Percentiles rank a stretch among this genome's conserved stretches.
Conservation (phyloP, 345 rosid species). For the Camelina neglecta region DNA sequence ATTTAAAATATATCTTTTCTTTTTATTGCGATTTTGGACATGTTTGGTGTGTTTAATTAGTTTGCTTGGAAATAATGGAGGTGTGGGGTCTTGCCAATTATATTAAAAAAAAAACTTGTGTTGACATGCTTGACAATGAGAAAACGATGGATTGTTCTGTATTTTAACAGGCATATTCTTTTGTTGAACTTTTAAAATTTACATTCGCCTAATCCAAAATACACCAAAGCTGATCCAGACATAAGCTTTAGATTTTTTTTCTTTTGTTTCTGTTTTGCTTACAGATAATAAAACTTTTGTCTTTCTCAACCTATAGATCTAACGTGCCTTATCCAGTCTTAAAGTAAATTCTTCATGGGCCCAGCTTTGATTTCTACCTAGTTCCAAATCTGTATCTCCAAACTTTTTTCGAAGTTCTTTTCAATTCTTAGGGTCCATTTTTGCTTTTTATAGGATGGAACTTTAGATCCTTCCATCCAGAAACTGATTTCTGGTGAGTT, state of each 20-base stretch:
- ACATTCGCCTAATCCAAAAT: conserved; percentile 28
- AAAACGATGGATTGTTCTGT: conserved; percentile 41
- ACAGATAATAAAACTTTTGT: conserved; percentile 19
- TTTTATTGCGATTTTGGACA: conserved; percentile 15
- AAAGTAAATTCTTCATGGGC: conserved; percentile 38
- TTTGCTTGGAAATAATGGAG: conserved; percentile 37
- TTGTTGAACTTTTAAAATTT: conserved; percentile 27
- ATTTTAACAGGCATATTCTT: conserved; percentile 47
- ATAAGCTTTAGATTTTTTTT: conserved; percentile 7
- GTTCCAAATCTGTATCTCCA: conserved; percentile 30
- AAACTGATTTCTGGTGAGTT: conserved; percentile 16
- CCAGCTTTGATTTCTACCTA: conserved; percentile 39
- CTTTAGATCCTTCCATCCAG: conserved; percentile 26
- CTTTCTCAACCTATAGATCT: conserved; percentile 31
- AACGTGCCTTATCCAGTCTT: conserved; percentile 43
- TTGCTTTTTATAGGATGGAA: conserved; percentile 21
- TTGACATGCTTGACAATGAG: conserved; percentile 42
- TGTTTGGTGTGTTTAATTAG: conserved; percentile 30
- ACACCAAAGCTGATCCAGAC: conserved; percentile 35
- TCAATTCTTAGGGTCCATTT: conserved; percentile 6
- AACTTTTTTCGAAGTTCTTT: conserved; percentile 28
- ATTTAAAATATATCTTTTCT: too few relatives aligned
- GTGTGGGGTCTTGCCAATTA: conserved; percentile 47
- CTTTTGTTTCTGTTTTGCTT: conserved; percentile 17
- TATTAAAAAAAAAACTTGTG: conserved; percentile 23